These are phyloP conservation scores for Tolypocladium album DNA, from an alignment of 2,329 filamentous ascomycete genomes.

Conservation along the genomic window DNA sequence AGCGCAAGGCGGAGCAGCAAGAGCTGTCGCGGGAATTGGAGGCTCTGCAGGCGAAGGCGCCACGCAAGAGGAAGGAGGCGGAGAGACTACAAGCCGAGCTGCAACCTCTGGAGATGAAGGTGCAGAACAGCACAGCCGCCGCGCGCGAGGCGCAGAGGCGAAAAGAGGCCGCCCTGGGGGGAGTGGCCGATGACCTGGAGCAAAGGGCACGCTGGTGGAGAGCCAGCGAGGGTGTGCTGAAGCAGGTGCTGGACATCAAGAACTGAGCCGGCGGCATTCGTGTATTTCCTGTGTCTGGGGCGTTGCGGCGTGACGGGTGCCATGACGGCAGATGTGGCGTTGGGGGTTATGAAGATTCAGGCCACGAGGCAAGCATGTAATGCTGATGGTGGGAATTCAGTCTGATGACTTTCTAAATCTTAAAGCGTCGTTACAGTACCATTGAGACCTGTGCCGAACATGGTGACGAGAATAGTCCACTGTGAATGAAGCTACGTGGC, in stretches of 20 bases:
- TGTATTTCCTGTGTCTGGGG: neutral
- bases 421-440: neutral
- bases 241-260: conserved; percentile 49
- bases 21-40: conserved; percentile 55
- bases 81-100: conserved; percentile 59
- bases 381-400: neutral
- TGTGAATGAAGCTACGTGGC: no score
- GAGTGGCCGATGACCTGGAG: conserved; percentile 63
- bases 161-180: conserved; percentile 54
- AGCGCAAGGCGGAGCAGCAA: conserved; percentile 37
- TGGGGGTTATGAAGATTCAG: neutral
- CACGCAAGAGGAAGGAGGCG: conserved; percentile 55
- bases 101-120: conserved; percentile 55
- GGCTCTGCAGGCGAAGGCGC: conserved; percentile 48
- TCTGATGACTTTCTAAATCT: neutral
- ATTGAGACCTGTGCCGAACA: neutral
- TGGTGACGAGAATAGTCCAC: neutral
- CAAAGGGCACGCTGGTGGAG: conserved; percentile 66
- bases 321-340: neutral
- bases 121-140: conserved; percentile 51
- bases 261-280: conserved; percentile 12
- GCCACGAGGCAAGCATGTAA: neutral
- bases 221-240: conserved; percentile 54
- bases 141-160: conserved; percentile 61
- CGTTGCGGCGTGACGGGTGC: neutral